Evolutionary conservation across 2,329 filamentous ascomycete genomes (phyloP).

Genomic region (Fusarium robinianum): DNA sequence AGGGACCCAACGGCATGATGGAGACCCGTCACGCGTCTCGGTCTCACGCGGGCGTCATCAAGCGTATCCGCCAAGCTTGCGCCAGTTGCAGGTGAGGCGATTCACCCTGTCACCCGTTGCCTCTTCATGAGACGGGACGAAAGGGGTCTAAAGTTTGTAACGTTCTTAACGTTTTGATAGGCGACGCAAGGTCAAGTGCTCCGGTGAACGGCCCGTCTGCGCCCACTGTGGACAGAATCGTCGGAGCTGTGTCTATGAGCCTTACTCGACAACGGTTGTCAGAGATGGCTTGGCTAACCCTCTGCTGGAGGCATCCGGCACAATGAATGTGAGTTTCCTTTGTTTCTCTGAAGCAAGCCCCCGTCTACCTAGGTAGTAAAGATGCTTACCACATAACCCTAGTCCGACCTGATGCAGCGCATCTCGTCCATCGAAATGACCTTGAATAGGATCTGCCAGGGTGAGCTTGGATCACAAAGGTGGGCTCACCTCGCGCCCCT

Average conservation of each 20-base stretch:
- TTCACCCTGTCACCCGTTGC: neutral
- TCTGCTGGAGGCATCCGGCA: neutral
- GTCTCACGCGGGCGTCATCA: conserved; percentile 15
- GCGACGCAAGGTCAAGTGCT: conserved; percentile 24
- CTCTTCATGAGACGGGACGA: neutral
- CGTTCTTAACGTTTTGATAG: neutral
- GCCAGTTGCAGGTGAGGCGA: conserved; percentile 17
- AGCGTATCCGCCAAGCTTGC: conserved; percentile 22
- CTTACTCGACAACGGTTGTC: conserved; percentile 5
- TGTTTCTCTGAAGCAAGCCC: no score
- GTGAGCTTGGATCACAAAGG: conserved; percentile 2
- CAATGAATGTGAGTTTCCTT: neutral
- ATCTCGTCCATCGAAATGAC: conserved; percentile 8
- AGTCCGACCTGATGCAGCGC: conserved; percentile 8
- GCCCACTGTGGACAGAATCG: conserved; percentile 16
- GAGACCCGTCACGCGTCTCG: conserved; percentile 1
- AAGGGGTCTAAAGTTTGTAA: no score
- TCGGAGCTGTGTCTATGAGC: conserved; percentile 13
- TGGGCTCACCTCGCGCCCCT: neutral
- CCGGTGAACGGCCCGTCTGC: conserved; percentile 19
- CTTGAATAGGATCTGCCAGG: conserved; percentile 10
- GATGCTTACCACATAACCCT: neutral
- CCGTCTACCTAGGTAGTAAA: no score
- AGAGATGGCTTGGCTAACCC: neutral
- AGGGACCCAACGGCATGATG: no score